These are phyloP conservation scores for Jackrogersella minutella DNA, from an alignment of 495 filamentous ascomycete species.

Conservation along the genomic window DNA sequence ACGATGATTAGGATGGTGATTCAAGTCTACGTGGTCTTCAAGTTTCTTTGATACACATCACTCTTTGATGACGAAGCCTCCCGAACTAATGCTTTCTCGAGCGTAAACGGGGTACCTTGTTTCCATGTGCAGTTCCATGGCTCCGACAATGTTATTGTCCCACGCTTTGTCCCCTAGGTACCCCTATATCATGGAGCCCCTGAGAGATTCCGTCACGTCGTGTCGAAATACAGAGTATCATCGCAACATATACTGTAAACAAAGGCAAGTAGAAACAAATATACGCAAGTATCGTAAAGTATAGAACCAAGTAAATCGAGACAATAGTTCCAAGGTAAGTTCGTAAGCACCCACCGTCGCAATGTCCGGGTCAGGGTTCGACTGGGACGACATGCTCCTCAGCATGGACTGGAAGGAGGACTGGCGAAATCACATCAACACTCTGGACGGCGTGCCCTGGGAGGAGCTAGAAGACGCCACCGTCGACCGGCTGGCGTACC, in stretches of 20 bases:
- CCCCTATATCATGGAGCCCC: not conserved
- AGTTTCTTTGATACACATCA: too few relatives aligned
- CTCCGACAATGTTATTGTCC: not conserved
- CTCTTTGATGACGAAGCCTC: too few relatives aligned
- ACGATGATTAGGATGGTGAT: not conserved
- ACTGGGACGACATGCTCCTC: slow-evolving; percentile 1
- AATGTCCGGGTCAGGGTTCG: not conserved
- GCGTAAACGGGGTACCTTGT: not conserved
- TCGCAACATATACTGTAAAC: not conserved
- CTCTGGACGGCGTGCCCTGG: not conserved
- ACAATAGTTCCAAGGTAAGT: not conserved
- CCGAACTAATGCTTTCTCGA: not conserved
- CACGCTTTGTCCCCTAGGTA: not conserved
- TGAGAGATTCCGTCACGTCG: not conserved
- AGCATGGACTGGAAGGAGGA: not conserved
- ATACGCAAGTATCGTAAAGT: not conserved
- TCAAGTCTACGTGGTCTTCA: not conserved
- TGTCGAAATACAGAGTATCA: too few relatives aligned
- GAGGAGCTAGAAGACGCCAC: not conserved
- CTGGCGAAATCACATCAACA: not conserved
- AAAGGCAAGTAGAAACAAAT: not conserved
- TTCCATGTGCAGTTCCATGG: not conserved
- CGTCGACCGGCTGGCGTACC: not conserved
- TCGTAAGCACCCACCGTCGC: not conserved
- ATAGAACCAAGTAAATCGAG: not conserved